Conservation (phyloP, 2,329 filamentous ascomycete genomes). For the Hypoxylon sp. region DNA sequence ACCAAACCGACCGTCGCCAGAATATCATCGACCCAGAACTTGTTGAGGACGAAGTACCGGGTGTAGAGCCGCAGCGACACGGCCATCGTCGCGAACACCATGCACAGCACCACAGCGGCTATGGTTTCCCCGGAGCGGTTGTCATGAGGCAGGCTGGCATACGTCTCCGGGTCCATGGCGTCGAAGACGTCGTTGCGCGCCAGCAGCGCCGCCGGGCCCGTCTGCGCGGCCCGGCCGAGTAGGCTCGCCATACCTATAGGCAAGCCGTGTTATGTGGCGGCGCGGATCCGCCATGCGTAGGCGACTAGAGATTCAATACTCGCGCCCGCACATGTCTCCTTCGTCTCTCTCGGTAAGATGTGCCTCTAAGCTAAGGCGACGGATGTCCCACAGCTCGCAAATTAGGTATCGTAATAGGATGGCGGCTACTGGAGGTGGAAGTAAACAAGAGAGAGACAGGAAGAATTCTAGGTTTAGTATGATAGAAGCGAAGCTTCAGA, state of each 20-base stretch:
- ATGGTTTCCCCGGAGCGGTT: constrained; percentile 26
- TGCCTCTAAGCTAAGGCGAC: too few relatives aligned
- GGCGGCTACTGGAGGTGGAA: constrained; percentile 21
- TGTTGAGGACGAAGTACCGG: constrained; percentile 26
- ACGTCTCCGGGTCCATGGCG: not conserved
- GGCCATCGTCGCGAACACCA: constrained; percentile 22
- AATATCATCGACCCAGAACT: constrained; percentile 33
- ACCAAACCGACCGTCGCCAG: constrained; percentile 31
- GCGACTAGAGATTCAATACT: too few relatives aligned
- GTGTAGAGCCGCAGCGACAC: constrained; percentile 33
- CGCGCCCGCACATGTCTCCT: too few relatives aligned
- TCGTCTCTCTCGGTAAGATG: too few relatives aligned
- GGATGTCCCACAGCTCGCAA: too few relatives aligned
- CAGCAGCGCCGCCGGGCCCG: not conserved
- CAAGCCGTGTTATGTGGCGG: too few relatives aligned
- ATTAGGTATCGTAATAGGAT: not conserved
- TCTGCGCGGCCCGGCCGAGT: too few relatives aligned
- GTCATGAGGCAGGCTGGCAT: constrained; percentile 24
- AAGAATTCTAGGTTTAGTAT: constrained; percentile 13
- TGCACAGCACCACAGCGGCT: constrained; percentile 25
- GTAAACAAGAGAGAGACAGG: not conserved
- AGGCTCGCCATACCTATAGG: too few relatives aligned
- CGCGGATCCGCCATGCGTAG: too few relatives aligned
- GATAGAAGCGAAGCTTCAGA: constrained; percentile 6
- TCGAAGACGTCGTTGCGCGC: too few relatives aligned